Evolutionary conservation across 371 early-diverging fungal genomes (phyloP).

Genomic region (Haplosporangium sp.): DNA sequence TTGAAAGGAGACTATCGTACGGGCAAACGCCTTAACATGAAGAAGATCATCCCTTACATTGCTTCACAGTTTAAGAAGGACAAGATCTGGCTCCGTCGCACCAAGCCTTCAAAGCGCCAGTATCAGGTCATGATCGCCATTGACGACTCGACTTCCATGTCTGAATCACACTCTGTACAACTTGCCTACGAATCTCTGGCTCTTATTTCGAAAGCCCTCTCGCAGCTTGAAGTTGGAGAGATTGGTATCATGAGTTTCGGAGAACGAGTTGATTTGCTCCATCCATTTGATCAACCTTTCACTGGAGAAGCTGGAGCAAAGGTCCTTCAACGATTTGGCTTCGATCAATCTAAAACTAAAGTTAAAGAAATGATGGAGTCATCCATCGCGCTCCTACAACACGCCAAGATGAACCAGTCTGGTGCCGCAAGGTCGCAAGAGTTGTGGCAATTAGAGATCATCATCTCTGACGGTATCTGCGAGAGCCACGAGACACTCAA

Average conservation of each 20-base stretch:
- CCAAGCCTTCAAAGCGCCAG: conserved; percentile 96
- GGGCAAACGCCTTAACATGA: conserved; percentile 99
- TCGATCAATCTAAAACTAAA: conserved; percentile 91
- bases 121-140: conserved; percentile 99
- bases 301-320: conserved; percentile 91
- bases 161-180: conserved; percentile 87
- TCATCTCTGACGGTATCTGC: conserved; percentile 97
- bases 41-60: conserved; percentile 99
- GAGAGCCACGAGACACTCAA: conserved; percentile 90
- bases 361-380: conserved; percentile 86
- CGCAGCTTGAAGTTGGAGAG: conserved; percentile 95
- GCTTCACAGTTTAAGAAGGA: conserved; percentile 99
- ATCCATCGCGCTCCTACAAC: conserved; percentile 79
- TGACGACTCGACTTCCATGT: conserved; percentile 99
- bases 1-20: conserved; percentile 99
- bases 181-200: conserved; percentile 95
- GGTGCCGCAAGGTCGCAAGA: conserved; percentile 66
- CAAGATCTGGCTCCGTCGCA: conserved; percentile 99
- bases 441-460: conserved; percentile 95
- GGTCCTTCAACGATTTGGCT: conserved; percentile 89
- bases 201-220: conserved; percentile 90
- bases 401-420: conserved; percentile 68
- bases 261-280: conserved; percentile 85
- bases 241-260: conserved; percentile 93
- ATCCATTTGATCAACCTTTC: conserved; percentile 93